Base-by-base conservation (phyloP, 108 stramenopile species). In the Craspedostauros australis region DNA sequence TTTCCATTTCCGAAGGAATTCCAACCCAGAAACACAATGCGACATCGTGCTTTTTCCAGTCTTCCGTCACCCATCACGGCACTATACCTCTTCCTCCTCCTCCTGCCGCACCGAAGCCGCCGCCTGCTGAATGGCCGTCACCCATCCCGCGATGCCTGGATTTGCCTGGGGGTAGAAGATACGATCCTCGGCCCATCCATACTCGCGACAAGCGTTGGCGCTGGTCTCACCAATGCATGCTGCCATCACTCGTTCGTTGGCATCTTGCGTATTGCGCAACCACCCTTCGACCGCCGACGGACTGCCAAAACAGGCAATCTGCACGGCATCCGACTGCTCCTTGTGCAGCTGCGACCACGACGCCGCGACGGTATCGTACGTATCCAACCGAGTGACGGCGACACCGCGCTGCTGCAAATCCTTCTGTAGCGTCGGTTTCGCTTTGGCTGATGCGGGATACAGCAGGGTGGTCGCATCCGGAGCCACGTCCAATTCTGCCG, bases 171-270 rank as follows among this genome's bases (percentile, higher is more conserved):
- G 86, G 64, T 69, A 92, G 54, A 78, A 88, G 12, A 92, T 88
- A 36, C 66, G 49, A 12, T 54, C 46, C 50, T 82, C 84, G 5
- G 60, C 25, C 79, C 80, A 88, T 18, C 68, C 65, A 33, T 58
- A 46, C 45, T 79, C 71, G 24, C 62, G 67, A 56, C 84, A 86
- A 9, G 79, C 84, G 7, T 33, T 52, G 19, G 84, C 84, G 67
- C 82, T 86, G 6, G 90, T 92, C 54, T 75, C 71, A 26, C 90
- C 90, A 47, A 92, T 92, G 39, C 90, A 92, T n/a, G 79, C 84
- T 21, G 90, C 90, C 22, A 84, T 25, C 30, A 78, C 55, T 20
- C 46, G 38, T 49, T 57, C 19, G 53, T 55, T 68, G 39, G 65
- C 65, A 26, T 70, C 36, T 6, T 65, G 44, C 21, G 77, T 75